Base-by-base conservation (phyloP, 176 grass and related monocot species). In the Oryza glaberrima region DNA sequence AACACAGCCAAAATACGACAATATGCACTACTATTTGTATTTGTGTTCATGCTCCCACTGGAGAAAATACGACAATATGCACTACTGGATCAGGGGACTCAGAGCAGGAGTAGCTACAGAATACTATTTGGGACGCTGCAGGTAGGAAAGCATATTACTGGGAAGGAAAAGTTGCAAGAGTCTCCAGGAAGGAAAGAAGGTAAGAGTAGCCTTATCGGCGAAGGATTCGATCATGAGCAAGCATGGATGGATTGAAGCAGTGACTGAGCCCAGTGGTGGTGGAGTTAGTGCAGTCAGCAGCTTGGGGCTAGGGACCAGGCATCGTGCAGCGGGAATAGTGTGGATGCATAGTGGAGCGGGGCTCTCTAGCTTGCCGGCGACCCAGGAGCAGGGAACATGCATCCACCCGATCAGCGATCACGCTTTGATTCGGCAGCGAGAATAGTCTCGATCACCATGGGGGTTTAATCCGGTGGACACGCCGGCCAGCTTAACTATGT, bases 341-440 rank as follows among this genome's bases (percentile, higher is more conserved):
- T 60, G 56, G 56, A 60, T n/a, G 56, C 56, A 22, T 9, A 60
- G 56, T 60, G 56, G 56, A 46, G 35, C 12, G 51, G 66, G 67
- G 35, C 12, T 32, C 35, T 47, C 66, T 38, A 38, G 36, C 36
- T 47, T 85, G 67, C n/a, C 77, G 77, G 69, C 69, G 47, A 51
- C 56, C 43, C 20, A 86, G 58, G 60, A 13, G 43, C 60, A 67
- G 45, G 77, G 67, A 48, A 22, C 84, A 65, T 79, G 41, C 69
- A 58, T 1, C 17, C 17, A 58, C 17, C 3, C 49, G 2, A 28
- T 28, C 28, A 28, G 28, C 28, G 14, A 52, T 38, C 52, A 64
- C 16, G 5, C 52, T 58, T 58, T 19, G 40, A 7, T 36, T 7
- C 28, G 12, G 11, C 13, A 60, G 16, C 34, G 54, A 17, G 54